phyloP scores from a whole-genome alignment of 1,139 yeast species.

The Saccharomycopsis hybrid region DNA sequence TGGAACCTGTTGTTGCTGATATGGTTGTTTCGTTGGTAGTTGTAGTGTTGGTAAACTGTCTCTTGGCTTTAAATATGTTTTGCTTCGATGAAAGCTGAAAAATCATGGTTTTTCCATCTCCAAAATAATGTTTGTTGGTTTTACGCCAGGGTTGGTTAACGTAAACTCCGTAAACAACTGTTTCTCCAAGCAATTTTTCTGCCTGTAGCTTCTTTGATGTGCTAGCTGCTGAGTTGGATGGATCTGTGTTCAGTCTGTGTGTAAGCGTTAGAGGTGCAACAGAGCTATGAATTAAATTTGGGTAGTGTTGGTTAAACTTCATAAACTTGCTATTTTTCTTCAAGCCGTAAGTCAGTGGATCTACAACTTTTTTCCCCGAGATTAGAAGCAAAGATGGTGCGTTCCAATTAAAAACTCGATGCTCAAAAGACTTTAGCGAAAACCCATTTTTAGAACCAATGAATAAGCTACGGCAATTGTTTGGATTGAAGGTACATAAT shows the following conservation, averaged over 20 bases:
- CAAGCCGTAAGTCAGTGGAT: slow-evolving; percentile 30
- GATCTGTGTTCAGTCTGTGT: not conserved
- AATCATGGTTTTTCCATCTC: slow-evolving; percentile 47
- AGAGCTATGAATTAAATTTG: slow-evolving; percentile 32
- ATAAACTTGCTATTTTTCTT: slow-evolving; percentile 42
- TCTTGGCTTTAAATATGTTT: slow-evolving; percentile 43
- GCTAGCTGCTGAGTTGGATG: not conserved
- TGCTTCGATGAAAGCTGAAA: slow-evolving; percentile 63
- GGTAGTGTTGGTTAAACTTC: slow-evolving; percentile 46
- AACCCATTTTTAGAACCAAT: slow-evolving; percentile 75
- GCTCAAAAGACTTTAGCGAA: slow-evolving; percentile 80
- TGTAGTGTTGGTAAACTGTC: slow-evolving; percentile 22
- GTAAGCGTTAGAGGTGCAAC: not conserved
- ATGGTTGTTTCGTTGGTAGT: too few relatives aligned
- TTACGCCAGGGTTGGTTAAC: slow-evolving; percentile 70
- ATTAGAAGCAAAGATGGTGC: slow-evolving; percentile 75
- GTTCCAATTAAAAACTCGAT: slow-evolving; percentile 82
- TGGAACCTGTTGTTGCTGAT: slow-evolving; percentile 24
- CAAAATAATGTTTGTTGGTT: slow-evolving; percentile 69
- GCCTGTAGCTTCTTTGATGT: not conserved
- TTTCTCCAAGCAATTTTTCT: slow-evolving; percentile 28
- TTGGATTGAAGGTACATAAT: slow-evolving; percentile 27
- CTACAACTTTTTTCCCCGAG: slow-evolving; percentile 53
- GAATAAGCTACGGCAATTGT: slow-evolving; percentile 53
- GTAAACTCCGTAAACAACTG: slow-evolving; percentile 53